Conservation (phyloP, 139 green algal genomes). For the Pseudopediastrum boryanum region DNA sequence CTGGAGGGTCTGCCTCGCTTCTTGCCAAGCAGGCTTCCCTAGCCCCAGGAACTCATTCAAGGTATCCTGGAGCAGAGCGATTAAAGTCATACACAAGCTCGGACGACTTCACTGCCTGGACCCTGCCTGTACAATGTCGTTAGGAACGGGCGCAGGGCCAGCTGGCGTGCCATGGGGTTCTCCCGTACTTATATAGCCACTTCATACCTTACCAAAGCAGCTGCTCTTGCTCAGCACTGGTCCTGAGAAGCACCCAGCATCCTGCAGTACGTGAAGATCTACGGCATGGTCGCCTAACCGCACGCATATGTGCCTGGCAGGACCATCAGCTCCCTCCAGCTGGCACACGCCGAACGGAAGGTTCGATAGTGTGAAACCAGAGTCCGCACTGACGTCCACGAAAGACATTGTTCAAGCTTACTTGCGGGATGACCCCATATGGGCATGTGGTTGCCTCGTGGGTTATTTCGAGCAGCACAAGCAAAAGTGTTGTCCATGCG, state of each 20-base stretch:
- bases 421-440: no score
- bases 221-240: constrained; percentile 30
- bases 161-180: no score
- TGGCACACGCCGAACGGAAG: constrained; percentile 87
- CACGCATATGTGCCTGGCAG: constrained; percentile 56
- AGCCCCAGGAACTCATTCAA: constrained; percentile 90
- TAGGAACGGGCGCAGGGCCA: neutral
- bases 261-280: constrained; percentile 66
- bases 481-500: no score
- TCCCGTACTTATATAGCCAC: no score
- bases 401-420: no score
- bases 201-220: constrained; percentile 26
- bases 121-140: neutral
- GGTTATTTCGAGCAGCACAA: no score
- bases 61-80: constrained; percentile 47
- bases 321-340: neutral
- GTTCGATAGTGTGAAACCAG: constrained; percentile 82
- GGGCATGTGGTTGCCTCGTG: no score
- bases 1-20: constrained; percentile 62
- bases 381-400: constrained; percentile 3
- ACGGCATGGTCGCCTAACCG: constrained; percentile 83
- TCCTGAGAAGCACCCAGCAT: constrained; percentile 55
- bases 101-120: neutral
- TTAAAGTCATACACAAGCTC: neutral
- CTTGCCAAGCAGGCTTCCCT: constrained; percentile 71